Conservation (phyloP, 164 flowering plant genomes). For the Magnolia officinalis region DNA sequence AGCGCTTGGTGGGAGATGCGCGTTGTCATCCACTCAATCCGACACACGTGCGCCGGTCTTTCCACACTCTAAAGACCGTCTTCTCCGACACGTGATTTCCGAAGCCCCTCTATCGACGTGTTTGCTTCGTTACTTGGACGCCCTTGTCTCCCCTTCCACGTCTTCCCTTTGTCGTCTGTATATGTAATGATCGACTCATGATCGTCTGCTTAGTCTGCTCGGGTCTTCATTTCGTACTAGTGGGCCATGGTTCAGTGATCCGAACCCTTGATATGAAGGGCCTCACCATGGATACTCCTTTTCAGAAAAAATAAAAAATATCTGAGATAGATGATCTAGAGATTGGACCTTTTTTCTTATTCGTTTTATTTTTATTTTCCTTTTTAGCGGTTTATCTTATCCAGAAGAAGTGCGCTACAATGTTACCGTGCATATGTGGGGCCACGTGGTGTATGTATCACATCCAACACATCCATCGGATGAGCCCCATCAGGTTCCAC, state of each 20-base stretch:
- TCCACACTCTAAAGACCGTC: not conserved
- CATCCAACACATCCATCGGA: no score
- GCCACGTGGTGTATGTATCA: no score
- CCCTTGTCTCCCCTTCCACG: constrained; percentile 7
- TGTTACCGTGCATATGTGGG: no score
- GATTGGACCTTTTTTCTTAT: no score
- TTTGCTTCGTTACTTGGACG: constrained; percentile 8
- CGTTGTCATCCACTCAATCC: not conserved
- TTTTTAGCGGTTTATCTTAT: no score
- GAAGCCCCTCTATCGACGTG: constrained; percentile 6
- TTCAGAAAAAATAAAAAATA: no score
- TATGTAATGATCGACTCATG: not conserved
- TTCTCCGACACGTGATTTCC: constrained; percentile 11
- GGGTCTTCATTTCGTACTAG: no score
- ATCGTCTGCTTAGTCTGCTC: no score
- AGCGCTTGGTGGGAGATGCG: not conserved
- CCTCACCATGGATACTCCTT: not conserved
- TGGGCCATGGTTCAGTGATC: not conserved
- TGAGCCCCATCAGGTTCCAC: no score
- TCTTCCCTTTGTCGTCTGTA: not conserved
- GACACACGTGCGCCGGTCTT: not conserved
- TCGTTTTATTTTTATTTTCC: no score
- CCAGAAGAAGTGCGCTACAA: no score
- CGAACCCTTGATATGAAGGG: not conserved
- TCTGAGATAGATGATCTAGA: no score